These are phyloP conservation scores for Acmispon strigosus DNA, from an alignment of 306 rosid species.

Conservation along the genomic window DNA sequence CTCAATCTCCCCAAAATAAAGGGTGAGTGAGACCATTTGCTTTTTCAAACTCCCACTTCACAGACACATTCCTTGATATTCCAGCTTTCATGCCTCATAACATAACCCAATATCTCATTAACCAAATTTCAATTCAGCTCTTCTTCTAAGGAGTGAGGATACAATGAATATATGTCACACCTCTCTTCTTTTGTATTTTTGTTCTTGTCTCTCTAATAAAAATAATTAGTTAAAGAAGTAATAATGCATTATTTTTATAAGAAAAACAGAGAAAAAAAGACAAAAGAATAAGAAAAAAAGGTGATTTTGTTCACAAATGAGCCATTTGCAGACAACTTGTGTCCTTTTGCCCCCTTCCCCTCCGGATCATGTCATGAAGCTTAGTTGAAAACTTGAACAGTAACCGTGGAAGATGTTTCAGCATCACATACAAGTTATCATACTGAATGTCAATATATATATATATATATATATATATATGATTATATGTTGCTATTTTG, in stretches of 20 bases:
- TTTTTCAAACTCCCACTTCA: slow-evolving; percentile 24
- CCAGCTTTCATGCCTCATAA: slow-evolving; percentile 31
- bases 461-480: too few species aligned
- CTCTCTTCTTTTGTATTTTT: neutral
- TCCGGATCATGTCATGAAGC: slow-evolving; percentile 25
- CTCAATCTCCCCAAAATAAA: slow-evolving; percentile 43
- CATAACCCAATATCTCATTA: neutral
- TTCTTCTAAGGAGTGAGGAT: slow-evolving; percentile 11
- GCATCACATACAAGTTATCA: slow-evolving; percentile 4
- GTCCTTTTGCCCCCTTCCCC: slow-evolving; percentile 13
- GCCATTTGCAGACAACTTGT: slow-evolving; percentile 15
- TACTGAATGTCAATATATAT: neutral
- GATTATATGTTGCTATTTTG: neutral
- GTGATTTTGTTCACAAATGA: neutral
- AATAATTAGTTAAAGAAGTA: too few species aligned
- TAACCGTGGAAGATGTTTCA: slow-evolving; percentile 25
- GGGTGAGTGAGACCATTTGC: slow-evolving; percentile 31
- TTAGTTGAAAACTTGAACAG: slow-evolving; percentile 5
- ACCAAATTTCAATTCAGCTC: slow-evolving; percentile 14
- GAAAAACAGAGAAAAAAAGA: too few species aligned
- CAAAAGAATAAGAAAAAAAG: too few species aligned
- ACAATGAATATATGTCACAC: neutral
- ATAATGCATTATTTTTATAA: too few species aligned
- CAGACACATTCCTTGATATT: slow-evolving; percentile 31
- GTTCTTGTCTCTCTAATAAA: neutral